Evolutionary conservation across 2,329 filamentous ascomycete genomes (phyloP), one percentile per base, ranked within the genome.

Genomic region (Neopestalotiopsis sp.): DNA sequence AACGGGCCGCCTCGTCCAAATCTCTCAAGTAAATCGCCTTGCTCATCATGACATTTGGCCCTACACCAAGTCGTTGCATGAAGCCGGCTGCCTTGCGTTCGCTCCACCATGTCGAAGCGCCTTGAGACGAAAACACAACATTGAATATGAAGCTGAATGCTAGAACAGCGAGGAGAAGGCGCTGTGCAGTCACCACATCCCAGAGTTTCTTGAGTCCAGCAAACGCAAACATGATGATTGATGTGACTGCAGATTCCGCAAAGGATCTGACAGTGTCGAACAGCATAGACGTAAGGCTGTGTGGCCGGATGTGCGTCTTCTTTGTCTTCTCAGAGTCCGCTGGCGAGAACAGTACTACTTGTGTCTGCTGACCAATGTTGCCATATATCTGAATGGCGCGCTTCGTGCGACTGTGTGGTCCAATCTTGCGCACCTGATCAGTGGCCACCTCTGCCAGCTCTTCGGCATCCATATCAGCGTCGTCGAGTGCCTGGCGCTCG

Each of bases 21-120:
- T 98, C 95, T 65, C 86, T 86, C 68, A 98, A 81, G 77, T 96
- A 97, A 32, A 99, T 89, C 9, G 93, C 90, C 79, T 92, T 94
- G 80, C 92, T 93, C 93, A 98, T 95, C 71, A 92, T 88, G 24
- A 87, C 81, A 73, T 97, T 92, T 7, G 95, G 94, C 3, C 88
- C 87, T 7, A 98, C 90, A 10, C 95, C 95, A 14, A 98, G 82
- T 13, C 91, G 87, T 42, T 85, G 84, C 94, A 99, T 96, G 79
- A 95, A 97, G 56, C 86, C 90, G 17, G 87, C 88, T 1, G 95
- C 94, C 70, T 89, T 91, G 68, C 94, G 89, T 81, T 98, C 95
- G 61, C 89, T 87, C 92, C 93, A 97, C 94, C 94, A 98, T 1
- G 88, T 85, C 74, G 90, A 89, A 6, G 89, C 88, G 76, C 94